Base-by-base conservation (phyloP, 2,329 filamentous ascomycete genomes). In the Colletotrichum cordylinicola region DNA sequence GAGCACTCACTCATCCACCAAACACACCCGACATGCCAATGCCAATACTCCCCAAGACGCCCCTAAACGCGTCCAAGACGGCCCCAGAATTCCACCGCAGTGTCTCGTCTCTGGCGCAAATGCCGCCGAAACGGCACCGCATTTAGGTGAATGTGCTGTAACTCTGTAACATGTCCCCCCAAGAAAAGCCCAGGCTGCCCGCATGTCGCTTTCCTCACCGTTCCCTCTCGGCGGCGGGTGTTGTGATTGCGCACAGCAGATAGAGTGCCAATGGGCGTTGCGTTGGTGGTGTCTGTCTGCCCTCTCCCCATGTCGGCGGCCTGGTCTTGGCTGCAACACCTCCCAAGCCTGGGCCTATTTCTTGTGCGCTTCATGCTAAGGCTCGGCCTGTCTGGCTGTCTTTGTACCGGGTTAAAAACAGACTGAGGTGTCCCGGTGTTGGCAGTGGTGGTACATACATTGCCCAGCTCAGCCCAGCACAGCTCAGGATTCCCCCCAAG, bases 41-140 rank as follows among this genome's bases (percentile, higher is more conserved):
- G 67, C 31, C 33, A 70, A 67, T 37, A 21, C 66, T 29, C 16
- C 58, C 58, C 31, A 33, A 16, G 29, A 18, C 31, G 52, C 24
- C 35, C 27, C 48, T 55, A 4, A 7, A 13, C n/a, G 43, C 64
- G 66, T 39, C 21, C 48, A 33, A 68, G 66, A 68, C 24, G 24
- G 24, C 18, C 18, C 43, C 66, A 68, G 18, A 43, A 68, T 58
- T 31, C 31, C 66, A 29, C 43, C 43, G 43, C 43, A 33, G 31
- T 7, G 18, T 48, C 43, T 48, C 43, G 43, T 48, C 43, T 1
- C 43, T 48, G 43, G 43, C 55, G 55, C 21, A 27, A 6, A 48
- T 48, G 43, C 43, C 43, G 67, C 67, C 67, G 56, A 70, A 52
- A 52, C 67, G 67, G 67, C 67, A 60, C 67, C 67, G 67, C 67